phyloP scores from a whole-genome alignment of 495 filamentous ascomycete species.

The Sporormia fimetaria region DNA sequence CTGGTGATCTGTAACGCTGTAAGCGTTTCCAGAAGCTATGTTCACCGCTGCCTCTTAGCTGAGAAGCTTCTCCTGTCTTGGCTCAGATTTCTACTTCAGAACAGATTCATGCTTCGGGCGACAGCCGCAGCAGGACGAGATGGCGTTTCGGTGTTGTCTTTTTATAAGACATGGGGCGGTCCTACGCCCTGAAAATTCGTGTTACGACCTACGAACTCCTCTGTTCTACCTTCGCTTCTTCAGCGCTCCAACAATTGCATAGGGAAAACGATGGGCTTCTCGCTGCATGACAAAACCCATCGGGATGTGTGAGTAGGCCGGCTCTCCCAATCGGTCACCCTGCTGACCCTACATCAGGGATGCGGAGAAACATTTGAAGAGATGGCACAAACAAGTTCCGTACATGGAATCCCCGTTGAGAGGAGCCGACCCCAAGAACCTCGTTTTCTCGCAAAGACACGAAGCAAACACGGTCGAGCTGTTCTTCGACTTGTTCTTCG shows the following conservation, averaged over 20 bases:
- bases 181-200: constrained; percentile 1
- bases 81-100: constrained; percentile 1
- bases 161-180: background rate
- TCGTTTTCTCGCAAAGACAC: constrained; percentile 28
- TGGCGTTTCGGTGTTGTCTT: background rate
- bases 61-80: background rate
- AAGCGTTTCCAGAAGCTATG: no score
- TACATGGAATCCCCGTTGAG: constrained; percentile 20
- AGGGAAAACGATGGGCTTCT: constrained; percentile 8
- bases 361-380: constrained; percentile 19
- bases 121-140: background rate
- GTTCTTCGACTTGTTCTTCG: constrained; percentile 63
- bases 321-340: background rate
- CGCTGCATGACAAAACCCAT: constrained; percentile 5
- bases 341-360: constrained; percentile 8
- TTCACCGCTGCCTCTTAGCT: no score
- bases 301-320: constrained; percentile 11
- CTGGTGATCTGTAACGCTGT: no score
- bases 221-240: background rate
- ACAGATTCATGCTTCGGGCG: background rate
- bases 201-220: background rate
- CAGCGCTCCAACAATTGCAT: background rate
- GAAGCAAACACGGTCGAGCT: constrained; percentile 48
- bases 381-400: constrained; percentile 16
- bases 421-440: constrained; percentile 19